A percentile compares a stretch with the other conserved stretches of the same genome.
Conservation (phyloP, 176 grass and related monocot species). For the Otatea glauca region DNA sequence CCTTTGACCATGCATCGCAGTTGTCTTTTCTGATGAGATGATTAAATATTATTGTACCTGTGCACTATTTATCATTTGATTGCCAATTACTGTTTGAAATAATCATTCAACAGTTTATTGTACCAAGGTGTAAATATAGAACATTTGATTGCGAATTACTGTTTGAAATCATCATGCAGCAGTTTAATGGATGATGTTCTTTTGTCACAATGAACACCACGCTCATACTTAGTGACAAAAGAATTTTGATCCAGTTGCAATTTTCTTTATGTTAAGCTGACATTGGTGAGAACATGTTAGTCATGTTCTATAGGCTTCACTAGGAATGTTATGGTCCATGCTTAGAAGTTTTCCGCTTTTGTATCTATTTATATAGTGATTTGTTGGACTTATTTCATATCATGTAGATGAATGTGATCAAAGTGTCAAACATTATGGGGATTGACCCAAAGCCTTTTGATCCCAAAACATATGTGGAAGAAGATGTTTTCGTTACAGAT, state of each 20-base stretch:
- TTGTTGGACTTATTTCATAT: conserved; percentile 44
- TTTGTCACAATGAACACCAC: background rate
- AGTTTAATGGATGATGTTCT: conserved; percentile 10
- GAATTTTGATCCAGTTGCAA: background rate
- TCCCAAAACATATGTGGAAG: conserved; percentile 91
- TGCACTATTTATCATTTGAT: conserved; percentile 34
- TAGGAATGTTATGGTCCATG: conserved; percentile 23
- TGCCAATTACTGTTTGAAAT: conserved; percentile 18
- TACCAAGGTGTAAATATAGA: no score
- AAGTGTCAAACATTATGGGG: conserved; percentile 99
- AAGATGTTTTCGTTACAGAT: conserved; percentile 88
- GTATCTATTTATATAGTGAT: background rate
- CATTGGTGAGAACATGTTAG: background rate
- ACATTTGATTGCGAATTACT: no score
- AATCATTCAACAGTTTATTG: background rate
- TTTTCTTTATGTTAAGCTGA: background rate
- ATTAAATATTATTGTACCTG: background rate
- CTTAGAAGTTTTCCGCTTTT: conserved; percentile 2
- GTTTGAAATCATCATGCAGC: no score
- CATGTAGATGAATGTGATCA: conserved; percentile 93
- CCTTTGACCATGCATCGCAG: background rate
- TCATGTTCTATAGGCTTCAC: conserved; percentile 3
- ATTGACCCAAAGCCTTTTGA: conserved; percentile 90
- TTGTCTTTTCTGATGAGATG: conserved; percentile 27
- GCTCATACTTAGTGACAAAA: conserved; percentile 21